A percentile compares a stretch with the other conserved stretches of the same genome.
Conservation (phyloP, 805 yeast genomes). For the Tetrapisispora iriomotensis region DNA sequence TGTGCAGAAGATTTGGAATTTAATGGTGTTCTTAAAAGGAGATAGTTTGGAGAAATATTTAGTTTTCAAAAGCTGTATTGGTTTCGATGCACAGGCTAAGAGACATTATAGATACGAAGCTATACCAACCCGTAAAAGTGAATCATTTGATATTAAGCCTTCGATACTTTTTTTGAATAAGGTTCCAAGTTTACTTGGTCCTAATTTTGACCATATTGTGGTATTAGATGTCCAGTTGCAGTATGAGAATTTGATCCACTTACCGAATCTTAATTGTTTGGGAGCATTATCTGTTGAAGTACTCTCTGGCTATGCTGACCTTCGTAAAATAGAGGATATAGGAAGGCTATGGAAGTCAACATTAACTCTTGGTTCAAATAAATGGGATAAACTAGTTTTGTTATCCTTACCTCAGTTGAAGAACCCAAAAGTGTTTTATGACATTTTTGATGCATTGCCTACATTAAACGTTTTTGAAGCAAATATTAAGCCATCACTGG, state of each 20-base stretch:
- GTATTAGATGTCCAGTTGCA: conserved; percentile 2
- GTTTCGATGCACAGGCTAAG: too few species aligned
- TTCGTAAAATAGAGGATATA: conserved; percentile 2
- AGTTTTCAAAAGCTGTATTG: not conserved
- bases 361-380: conserved; percentile 1
- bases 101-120: not conserved
- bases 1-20: conserved; percentile 1
- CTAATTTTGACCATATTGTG: conserved; percentile 2
- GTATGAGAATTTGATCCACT: conserved; percentile 1
- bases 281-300: conserved; percentile 4
- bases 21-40: not conserved
- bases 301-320: not conserved
- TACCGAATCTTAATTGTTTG: conserved; percentile 6
- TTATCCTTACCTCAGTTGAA: conserved; percentile 8
- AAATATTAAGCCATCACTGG: not conserved
- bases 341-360: conserved; percentile 7
- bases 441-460: conserved; percentile 6
- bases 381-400: conserved; percentile 7
- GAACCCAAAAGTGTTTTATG: conserved; percentile 9
- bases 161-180: conserved; percentile 5
- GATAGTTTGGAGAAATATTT: conserved; percentile 2
- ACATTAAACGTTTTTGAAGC: conserved; percentile 3
- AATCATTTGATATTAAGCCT: conserved; percentile 1
- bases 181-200: not conserved
- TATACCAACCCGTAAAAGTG: not conserved